A percentile compares a stretch with the other conserved stretches of the same genome.
Evolutionary conservation across 1,284 basidiomycete species (phyloP).

Genomic region (Meripilus lineatus): DNA sequence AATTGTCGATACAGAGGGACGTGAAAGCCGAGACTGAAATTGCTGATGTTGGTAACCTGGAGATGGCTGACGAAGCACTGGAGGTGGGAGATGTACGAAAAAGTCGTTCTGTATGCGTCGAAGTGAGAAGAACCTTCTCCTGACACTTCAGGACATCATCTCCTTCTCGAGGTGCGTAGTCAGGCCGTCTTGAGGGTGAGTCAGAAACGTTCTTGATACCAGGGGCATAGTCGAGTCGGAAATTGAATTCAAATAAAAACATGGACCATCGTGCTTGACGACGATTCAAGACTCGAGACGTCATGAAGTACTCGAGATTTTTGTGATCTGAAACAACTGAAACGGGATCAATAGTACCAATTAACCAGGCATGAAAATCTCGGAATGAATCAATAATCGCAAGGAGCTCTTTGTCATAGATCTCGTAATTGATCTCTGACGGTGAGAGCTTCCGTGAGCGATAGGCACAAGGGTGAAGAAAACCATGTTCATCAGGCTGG

Average conservation of each 20-base stretch:
- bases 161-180: slow-evolving; percentile 21
- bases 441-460: slow-evolving; percentile 25
- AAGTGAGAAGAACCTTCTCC: neutral
- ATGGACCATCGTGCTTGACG: slow-evolving; percentile 38
- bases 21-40: slow-evolving; percentile 19
- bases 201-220: slow-evolving; percentile 9
- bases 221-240: neutral
- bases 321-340: slow-evolving; percentile 30
- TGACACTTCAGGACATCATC: neutral
- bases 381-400: slow-evolving; percentile 30
- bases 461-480: slow-evolving; percentile 29
- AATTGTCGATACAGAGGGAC: slow-evolving; percentile 26
- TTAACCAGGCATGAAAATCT: slow-evolving; percentile 27
- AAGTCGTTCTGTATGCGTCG: neutral
- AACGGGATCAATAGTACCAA: slow-evolving; percentile 21
- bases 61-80: slow-evolving; percentile 9
- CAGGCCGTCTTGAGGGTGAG: slow-evolving; percentile 32
- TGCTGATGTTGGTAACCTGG: too few species aligned
- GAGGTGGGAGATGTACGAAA: neutral
- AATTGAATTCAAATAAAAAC: slow-evolving; percentile 25
- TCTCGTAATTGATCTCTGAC: slow-evolving; percentile 32
- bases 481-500: slow-evolving; percentile 20
- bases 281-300: slow-evolving; percentile 28
- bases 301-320: slow-evolving; percentile 34
- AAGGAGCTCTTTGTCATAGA: slow-evolving; percentile 36